Base-by-base conservation (phyloP, 352 stramenopile genomes). In the Globisporangium takayamanum region DNA sequence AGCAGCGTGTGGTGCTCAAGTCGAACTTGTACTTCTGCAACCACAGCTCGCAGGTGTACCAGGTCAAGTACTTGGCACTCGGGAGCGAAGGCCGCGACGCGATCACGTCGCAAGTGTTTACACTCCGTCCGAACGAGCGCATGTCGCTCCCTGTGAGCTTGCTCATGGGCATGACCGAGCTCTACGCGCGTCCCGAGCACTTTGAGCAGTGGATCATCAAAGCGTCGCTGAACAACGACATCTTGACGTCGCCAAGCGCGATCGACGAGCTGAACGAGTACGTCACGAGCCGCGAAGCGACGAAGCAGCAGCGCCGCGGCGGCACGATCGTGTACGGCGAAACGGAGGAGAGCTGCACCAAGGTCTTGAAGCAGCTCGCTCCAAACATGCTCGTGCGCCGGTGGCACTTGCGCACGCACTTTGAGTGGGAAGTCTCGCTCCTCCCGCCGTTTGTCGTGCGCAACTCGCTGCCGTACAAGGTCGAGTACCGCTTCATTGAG, bases 401-500 rank as follows among this genome's bases (percentile, higher is more conserved):
- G 28, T 93, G 80, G 83, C 69, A 87, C 57, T 52, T 91, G 18
- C 79, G 72, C n/a, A 80, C 78, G 5, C 73, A 89, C 57, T 84
- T 93, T 39, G 81, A 93, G 55, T 95, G 78, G 78, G 85, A 95
- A 62, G 60, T 93, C 5, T 80, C 79, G 5, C 58, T 95, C 14
- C 39, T 92, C 12, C 79, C 85, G 55, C 70, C 80, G n/a, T 91
- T 95, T 55, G 80, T 93, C 14, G 72, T 95, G 20, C 85, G 83
- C n/a, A 95, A 95, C 60, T 89, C 85, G 42, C 61, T 95, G 33
- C 85, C 85, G 30, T 95, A 95, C 63, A 74, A 81, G 50, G 69
- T 95, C 50, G 83, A 95, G 50, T 95, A 90, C 62, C 78, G 82
- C 1, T 92, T 93, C 59, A 67, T 92, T 3, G 85, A 95, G 57